Evolutionary conservation across 768 basidiomycete species (phyloP).

Genomic region (Galerina marginata): DNA sequence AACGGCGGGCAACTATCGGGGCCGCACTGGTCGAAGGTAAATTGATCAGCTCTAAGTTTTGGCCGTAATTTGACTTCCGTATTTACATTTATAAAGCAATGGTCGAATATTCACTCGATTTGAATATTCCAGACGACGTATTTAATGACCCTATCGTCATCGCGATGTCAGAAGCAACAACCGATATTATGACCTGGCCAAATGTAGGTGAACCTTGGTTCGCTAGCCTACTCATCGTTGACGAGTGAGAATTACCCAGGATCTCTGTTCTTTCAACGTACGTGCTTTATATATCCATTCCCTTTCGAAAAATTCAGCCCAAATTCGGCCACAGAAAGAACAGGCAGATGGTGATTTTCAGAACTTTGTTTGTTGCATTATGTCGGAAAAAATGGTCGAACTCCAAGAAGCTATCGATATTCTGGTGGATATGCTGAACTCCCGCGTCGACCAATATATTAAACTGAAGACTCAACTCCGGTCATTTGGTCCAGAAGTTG

Average conservation of each 20-base stretch:
- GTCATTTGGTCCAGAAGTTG: conserved; percentile 25
- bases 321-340: conserved; percentile 27
- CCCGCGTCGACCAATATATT: conserved; percentile 26
- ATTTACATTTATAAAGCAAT: conserved; percentile 5
- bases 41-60: background rate
- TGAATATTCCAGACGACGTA: conserved; percentile 17
- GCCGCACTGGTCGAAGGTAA: conserved; percentile 17
- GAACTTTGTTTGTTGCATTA: conserved; percentile 30
- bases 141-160: conserved; percentile 13
- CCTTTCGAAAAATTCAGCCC: background rate
- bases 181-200: conserved; percentile 18
- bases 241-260: conserved; percentile 11
- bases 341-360: conserved; percentile 34
- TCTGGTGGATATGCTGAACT: conserved; percentile 25
- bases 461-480: conserved; percentile 24
- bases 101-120: conserved; percentile 19
- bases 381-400: conserved; percentile 27
- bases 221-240: background rate
- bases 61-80: too few species aligned
- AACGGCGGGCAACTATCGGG: conserved; percentile 14
- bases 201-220: background rate
- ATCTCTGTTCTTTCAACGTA: conserved; percentile 32
- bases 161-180: conserved; percentile 14
- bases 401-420: conserved; percentile 31
- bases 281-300: background rate